These are phyloP conservation scores for Chlorella ohadii DNA, from an alignment of 139 green algal genomes.

Conservation along the genomic window DNA sequence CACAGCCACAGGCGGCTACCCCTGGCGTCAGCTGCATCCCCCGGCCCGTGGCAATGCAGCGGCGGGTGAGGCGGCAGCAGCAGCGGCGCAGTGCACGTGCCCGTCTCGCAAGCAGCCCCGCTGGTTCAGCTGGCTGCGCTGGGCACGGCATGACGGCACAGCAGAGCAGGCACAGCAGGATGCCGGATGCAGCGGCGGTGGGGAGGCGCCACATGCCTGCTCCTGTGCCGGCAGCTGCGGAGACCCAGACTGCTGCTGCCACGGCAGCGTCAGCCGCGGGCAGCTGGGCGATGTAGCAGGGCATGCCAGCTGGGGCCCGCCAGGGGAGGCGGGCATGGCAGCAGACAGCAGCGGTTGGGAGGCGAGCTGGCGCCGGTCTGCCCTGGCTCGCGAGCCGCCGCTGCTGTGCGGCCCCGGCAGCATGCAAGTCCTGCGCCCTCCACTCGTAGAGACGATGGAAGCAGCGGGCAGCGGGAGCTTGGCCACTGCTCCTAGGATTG, in stretches of 20 bases:
- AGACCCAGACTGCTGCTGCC: conserved; percentile 29
- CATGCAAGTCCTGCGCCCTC: conserved; percentile 17
- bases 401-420: conserved; percentile 30
- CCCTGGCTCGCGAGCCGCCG: not conserved
- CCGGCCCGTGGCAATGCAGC: not conserved
- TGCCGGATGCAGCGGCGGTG: not conserved
- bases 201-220: not conserved
- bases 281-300: not conserved
- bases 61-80: not conserved
- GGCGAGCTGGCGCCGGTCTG: not conserved
- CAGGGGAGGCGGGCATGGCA: not conserved
- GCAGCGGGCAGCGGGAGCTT: not conserved
- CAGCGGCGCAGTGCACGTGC: not conserved
- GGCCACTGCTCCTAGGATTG: not conserved
- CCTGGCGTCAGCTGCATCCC: not conserved
- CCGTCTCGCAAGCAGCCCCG: conserved; percentile 7
- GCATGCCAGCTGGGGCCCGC: not conserved
- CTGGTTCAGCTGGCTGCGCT: conserved; percentile 37
- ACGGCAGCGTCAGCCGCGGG: not conserved
- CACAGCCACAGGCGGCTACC: conserved; percentile 9
- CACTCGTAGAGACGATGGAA: not conserved
- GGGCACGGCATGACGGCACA: not conserved
- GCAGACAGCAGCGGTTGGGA: conserved; percentile 12
- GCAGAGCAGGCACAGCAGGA: conserved; percentile 6
- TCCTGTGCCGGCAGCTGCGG: not conserved